These are phyloP conservation scores for Ceratocystis diversiconidia DNA, from an alignment of 2,329 filamentous ascomycete species.

Conservation along the genomic window DNA sequence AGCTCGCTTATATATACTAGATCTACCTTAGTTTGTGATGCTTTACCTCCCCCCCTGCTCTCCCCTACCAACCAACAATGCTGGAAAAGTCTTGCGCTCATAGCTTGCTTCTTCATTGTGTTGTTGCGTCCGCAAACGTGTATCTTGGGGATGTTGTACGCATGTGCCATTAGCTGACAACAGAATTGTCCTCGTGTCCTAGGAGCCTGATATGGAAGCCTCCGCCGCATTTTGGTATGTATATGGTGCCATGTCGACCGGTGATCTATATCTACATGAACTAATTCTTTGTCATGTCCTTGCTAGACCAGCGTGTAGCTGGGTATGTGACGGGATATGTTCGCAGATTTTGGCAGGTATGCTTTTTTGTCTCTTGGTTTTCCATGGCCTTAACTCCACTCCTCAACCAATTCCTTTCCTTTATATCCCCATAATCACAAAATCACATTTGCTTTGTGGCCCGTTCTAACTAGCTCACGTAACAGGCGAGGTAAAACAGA, in stretches of 20 bases:
- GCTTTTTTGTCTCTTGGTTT: constrained; percentile 24
- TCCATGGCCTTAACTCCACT: not conserved
- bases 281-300: constrained; percentile 5
- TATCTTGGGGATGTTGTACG: too few relatives aligned
- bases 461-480: not conserved
- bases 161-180: too few relatives aligned
- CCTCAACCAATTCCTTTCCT: not conserved
- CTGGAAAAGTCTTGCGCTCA: too few relatives aligned
- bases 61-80: not conserved
- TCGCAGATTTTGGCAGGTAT: constrained; percentile 92
- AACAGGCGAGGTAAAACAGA: constrained; percentile 6
- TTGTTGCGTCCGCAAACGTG: too few relatives aligned
- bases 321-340: constrained; percentile 92
- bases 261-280: too few relatives aligned
- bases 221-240: constrained; percentile 85
- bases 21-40: not conserved
- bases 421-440: not conserved
- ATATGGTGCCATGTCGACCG: constrained; percentile 22
- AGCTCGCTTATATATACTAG: constrained; percentile 20
- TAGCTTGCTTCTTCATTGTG: too few relatives aligned
- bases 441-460: not conserved
- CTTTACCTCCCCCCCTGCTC: not conserved
- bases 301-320: constrained; percentile 62
- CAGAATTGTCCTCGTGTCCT: not conserved
- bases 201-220: constrained; percentile 96